phyloP scores from a whole-genome alignment of 139 green algal genomes.

The Nannochloris sp. region DNA sequence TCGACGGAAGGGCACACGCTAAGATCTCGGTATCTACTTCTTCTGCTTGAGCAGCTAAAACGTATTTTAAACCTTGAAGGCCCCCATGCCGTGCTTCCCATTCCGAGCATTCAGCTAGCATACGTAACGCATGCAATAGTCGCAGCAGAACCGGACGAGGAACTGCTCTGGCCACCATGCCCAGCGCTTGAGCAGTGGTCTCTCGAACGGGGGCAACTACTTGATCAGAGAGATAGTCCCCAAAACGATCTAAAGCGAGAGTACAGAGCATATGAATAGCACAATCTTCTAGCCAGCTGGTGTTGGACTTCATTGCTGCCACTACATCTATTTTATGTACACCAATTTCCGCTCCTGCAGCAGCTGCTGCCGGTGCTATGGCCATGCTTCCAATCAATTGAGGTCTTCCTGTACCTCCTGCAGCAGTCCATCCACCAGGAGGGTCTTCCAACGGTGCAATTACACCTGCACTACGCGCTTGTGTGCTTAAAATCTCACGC shows the following conservation, averaged over 20 bases:
- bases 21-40: constrained; percentile 22
- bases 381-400: too few species aligned
- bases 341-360: too few species aligned
- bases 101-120: constrained; percentile 30
- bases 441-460: not conserved
- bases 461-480: constrained; percentile 49
- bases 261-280: constrained; percentile 78
- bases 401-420: constrained; percentile 29
- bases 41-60: constrained; percentile 53
- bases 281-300: constrained; percentile 74
- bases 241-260: constrained; percentile 90
- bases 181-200: constrained; percentile 89
- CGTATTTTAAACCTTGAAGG: constrained; percentile 87
- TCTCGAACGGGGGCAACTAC: constrained; percentile 88
- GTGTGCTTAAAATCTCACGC: constrained; percentile 66
- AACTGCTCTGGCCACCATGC: constrained; percentile 38
- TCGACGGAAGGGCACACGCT: constrained; percentile 43
- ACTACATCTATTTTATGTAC: constrained; percentile 29
- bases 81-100: constrained; percentile 64
- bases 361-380: too few species aligned
- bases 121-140: constrained; percentile 48
- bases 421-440: constrained; percentile 20
- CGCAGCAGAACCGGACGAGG: constrained; percentile 12
- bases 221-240: constrained; percentile 89
- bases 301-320: constrained; percentile 44